phyloP scores from a whole-genome alignment of 2,329 filamentous ascomycete genomes.

The Teratosphaeria epicoccoides region DNA sequence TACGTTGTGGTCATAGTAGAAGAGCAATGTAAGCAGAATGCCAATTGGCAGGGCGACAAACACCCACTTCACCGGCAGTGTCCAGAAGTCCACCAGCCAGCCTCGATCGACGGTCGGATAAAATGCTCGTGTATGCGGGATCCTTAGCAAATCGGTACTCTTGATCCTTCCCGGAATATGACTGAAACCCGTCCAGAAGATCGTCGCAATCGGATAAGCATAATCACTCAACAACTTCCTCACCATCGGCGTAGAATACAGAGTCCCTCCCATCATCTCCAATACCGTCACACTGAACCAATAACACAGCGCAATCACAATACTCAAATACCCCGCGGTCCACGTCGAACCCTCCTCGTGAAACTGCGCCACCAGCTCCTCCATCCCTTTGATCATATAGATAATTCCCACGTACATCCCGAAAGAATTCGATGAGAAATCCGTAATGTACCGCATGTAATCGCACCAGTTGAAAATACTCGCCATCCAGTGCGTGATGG shows the following conservation, averaged over 20 bases:
- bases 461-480: slow-evolving; percentile 44
- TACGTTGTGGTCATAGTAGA: slow-evolving; percentile 49
- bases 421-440: slow-evolving; percentile 45
- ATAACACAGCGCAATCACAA: slow-evolving; percentile 42
- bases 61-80: slow-evolving; percentile 40
- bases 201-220: slow-evolving; percentile 41
- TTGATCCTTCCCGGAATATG: slow-evolving; percentile 41
- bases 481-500: slow-evolving; percentile 47
- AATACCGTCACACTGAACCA: slow-evolving; percentile 41
- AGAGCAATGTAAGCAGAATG: slow-evolving; percentile 43
- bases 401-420: slow-evolving; percentile 48
- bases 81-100: slow-evolving; percentile 46
- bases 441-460: slow-evolving; percentile 49
- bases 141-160: slow-evolving; percentile 30
- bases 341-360: slow-evolving; percentile 22
- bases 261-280: slow-evolving; percentile 39
- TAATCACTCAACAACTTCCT: slow-evolving; percentile 43
- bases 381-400: slow-evolving; percentile 47
- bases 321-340: slow-evolving; percentile 38
- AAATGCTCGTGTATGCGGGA: slow-evolving; percentile 38
- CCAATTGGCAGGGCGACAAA: slow-evolving; percentile 45
- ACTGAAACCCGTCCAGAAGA: slow-evolving; percentile 46
- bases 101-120: slow-evolving; percentile 34
- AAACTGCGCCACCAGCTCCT: slow-evolving; percentile 45
- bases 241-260: slow-evolving; percentile 34